Evolutionary conservation across 2,329 filamentous ascomycete species (phyloP).

Genomic region (Hypoxylon sp.): DNA sequence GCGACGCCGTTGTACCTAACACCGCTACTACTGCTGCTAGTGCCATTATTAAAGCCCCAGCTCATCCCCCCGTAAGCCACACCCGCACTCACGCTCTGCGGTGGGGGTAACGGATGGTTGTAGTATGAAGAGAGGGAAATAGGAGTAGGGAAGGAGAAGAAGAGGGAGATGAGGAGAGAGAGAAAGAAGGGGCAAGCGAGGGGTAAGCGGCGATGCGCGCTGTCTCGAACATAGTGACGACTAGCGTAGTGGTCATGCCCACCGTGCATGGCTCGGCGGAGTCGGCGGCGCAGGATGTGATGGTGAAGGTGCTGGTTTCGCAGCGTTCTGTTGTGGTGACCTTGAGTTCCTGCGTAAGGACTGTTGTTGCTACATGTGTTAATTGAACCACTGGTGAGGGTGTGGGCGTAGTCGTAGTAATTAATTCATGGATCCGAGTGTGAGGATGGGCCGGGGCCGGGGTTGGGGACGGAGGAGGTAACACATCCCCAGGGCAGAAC

Average conservation of each 20-base stretch:
- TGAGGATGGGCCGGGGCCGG: background rate
- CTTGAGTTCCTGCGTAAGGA: constrained; percentile 7
- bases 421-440: background rate
- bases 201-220: constrained; percentile 21
- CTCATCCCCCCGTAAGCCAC: constrained; percentile 13
- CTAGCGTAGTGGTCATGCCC: constrained; percentile 43
- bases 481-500: constrained; percentile 42
- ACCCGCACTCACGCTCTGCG: constrained; percentile 2
- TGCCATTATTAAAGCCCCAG: constrained; percentile 36
- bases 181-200: background rate
- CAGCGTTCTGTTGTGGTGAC: constrained; percentile 40
- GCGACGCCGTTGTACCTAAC: background rate
- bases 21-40: constrained; percentile 2
- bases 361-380: constrained; percentile 11
- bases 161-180: background rate
- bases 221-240: constrained; percentile 45
- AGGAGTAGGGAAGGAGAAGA: constrained; percentile 8
- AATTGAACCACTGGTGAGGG: background rate
- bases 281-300: constrained; percentile 39
- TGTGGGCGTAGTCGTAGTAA: constrained; percentile 3
- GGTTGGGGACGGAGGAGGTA: constrained; percentile 11
- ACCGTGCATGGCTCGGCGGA: constrained; percentile 29
- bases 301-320: constrained; percentile 39
- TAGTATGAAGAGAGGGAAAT: constrained; percentile 7
- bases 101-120: constrained; percentile 4